Conservation (phyloP, 2,329 filamentous ascomycete species). For the Fusarium gaditjirri region DNA sequence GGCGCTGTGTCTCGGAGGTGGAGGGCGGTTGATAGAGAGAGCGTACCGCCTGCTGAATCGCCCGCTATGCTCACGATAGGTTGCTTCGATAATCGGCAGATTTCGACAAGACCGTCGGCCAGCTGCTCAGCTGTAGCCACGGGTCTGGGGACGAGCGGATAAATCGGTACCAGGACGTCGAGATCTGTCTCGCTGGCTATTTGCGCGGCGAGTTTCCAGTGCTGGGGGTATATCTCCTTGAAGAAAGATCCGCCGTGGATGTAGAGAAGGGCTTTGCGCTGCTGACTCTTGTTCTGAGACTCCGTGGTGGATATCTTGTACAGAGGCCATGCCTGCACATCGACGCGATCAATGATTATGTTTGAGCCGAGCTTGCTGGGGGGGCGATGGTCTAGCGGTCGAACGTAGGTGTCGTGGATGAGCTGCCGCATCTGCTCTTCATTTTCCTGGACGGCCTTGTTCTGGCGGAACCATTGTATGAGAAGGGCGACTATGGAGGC, state of each 20-base stretch:
- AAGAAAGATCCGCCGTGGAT: neutral
- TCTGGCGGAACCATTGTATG: neutral
- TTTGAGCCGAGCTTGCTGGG: neutral
- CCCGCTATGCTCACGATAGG: neutral
- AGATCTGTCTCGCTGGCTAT: neutral
- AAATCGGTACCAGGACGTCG: neutral
- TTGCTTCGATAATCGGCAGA: neutral
- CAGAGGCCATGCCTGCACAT: neutral
- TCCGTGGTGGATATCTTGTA: neutral
- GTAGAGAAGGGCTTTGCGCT: neutral
- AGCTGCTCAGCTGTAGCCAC: neutral
- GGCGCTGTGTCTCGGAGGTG: neutral
- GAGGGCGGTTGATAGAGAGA: neutral
- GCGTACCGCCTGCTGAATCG: slow-evolving; percentile 1
- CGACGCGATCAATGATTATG: neutral
- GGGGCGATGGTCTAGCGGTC: neutral
- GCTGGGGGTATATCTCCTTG: neutral
- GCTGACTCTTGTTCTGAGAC: neutral
- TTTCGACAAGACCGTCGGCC: neutral
- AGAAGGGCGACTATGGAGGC: neutral
- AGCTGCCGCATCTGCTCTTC: neutral
- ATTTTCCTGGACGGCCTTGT: neutral
- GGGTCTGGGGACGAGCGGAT: neutral
- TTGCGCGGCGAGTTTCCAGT: neutral
- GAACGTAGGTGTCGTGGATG: neutral